Conservation (phyloP, 2,329 filamentous ascomycete genomes). For the Aspergillus sp. region DNA sequence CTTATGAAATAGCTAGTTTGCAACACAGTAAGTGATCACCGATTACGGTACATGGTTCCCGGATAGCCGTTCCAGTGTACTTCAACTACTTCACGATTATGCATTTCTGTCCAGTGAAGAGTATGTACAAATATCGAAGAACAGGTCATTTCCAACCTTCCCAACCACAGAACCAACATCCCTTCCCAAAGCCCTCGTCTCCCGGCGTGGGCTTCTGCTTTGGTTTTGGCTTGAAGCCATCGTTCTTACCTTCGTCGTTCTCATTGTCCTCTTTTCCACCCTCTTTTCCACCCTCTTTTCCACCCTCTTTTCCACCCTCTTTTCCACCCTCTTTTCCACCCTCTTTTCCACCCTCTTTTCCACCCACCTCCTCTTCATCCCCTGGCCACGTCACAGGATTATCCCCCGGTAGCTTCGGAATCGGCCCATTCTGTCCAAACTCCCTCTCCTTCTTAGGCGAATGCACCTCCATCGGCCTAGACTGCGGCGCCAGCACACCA, state of each 20-base stretch:
- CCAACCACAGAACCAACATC: no score
- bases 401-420: slow-evolving; percentile 10
- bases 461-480: slow-evolving; percentile 5
- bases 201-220: not conserved
- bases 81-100: no score
- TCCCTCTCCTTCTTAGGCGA: slow-evolving; percentile 7
- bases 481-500: slow-evolving; percentile 4
- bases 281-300: not conserved
- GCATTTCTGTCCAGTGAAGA: no score
- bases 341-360: no score
- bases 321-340: not conserved
- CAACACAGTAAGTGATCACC: no score
- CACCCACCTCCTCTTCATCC: not conserved
- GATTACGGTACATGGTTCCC: no score
- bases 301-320: not conserved
- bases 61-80: no score
- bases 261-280: no score
- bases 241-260: no score
- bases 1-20: no score
- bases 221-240: not conserved
- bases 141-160: no score
- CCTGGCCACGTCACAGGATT: slow-evolving; percentile 6
- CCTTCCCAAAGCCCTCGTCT: not conserved
- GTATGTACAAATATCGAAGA: no score
- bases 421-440: slow-evolving; percentile 10